phyloP scores from a whole-genome alignment of 192 early-diverging fungal genomes.

The Cetraspora pellucida region DNA sequence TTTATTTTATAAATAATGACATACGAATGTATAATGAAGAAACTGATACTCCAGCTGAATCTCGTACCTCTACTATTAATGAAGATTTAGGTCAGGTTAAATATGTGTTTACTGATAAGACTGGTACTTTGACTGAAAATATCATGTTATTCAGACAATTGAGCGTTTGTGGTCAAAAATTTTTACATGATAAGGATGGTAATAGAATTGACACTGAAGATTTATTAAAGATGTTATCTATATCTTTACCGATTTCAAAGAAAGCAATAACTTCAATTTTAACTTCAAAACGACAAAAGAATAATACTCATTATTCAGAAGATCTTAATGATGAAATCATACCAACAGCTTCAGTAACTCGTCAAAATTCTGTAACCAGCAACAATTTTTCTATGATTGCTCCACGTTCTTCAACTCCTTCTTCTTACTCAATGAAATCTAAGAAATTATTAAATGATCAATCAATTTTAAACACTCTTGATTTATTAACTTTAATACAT shows the following conservation, averaged over 20 bases:
- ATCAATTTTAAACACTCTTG: background rate
- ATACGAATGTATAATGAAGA: constrained; percentile 74
- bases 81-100: constrained; percentile 88
- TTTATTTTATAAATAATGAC: constrained; percentile 80
- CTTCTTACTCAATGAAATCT: constrained; percentile 2
- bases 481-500: constrained; percentile 18
- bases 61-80: constrained; percentile 77
- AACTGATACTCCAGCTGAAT: constrained; percentile 72
- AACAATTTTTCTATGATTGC: constrained; percentile 31
- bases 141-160: constrained; percentile 78
- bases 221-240: constrained; percentile 28
- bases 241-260: no score
- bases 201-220: constrained; percentile 39
- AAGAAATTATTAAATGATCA: no score
- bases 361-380: background rate
- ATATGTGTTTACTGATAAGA: constrained; percentile 91
- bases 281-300: no score
- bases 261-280: no score
- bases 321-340: background rate
- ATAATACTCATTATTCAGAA: background rate
- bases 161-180: constrained; percentile 61
- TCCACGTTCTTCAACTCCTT: background rate
- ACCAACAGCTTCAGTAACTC: no score
- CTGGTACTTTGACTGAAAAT: constrained; percentile 87
- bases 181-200: constrained; percentile 66